A percentile compares a stretch with the other conserved stretches of the same genome.
These are phyloP conservation scores for Calonectria pteridis DNA, from an alignment of 2,329 filamentous ascomycete genomes.

Conservation along the genomic window DNA sequence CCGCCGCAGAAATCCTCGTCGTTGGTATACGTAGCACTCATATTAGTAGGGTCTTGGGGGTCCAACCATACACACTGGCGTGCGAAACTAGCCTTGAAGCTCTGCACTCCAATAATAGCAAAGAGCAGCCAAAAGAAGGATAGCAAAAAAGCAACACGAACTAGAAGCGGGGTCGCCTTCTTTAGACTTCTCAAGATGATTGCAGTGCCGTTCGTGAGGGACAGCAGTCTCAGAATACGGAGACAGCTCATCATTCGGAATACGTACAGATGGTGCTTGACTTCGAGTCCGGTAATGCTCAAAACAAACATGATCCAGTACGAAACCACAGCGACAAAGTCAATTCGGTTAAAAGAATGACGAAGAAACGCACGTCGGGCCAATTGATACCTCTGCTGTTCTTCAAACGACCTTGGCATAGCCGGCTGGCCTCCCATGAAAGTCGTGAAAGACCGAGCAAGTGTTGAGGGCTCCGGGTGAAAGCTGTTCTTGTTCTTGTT, in stretches of 20 bases:
- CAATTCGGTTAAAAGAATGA: conserved; percentile 94
- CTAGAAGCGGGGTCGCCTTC: conserved; percentile 89
- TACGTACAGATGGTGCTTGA: conserved; percentile 80
- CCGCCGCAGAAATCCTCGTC: conserved; percentile 88
- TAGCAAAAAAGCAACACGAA: conserved; percentile 94
- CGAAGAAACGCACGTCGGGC: conserved; percentile 92
- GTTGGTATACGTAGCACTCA: conserved; percentile 70
- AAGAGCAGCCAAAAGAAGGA: conserved; percentile 98
- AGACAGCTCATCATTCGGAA: conserved; percentile 98
- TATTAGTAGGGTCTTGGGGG: conserved; percentile 67
- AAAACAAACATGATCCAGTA: conserved; percentile 93
- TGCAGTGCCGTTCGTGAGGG: conserved; percentile 92
- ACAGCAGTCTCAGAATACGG: conserved; percentile 90
- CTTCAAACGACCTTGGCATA: conserved; percentile 73
- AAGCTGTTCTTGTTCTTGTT: conserved; percentile 61
- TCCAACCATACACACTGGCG: conserved; percentile 85
- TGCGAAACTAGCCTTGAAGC: conserved; percentile 87
- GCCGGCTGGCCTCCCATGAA: conserved; percentile 73
- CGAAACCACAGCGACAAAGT: conserved; percentile 93
- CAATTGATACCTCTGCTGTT: conserved; percentile 86
- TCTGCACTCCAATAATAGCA: conserved; percentile 96
- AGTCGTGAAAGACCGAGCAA: conserved; percentile 84
- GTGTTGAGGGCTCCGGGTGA: conserved; percentile 69
- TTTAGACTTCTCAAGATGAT: conserved; percentile 96
- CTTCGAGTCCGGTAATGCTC: conserved; percentile 77